These are phyloP conservation scores for Triticum urartu DNA, from an alignment of 176 grass and related monocot genomes.

Conservation along the genomic window DNA sequence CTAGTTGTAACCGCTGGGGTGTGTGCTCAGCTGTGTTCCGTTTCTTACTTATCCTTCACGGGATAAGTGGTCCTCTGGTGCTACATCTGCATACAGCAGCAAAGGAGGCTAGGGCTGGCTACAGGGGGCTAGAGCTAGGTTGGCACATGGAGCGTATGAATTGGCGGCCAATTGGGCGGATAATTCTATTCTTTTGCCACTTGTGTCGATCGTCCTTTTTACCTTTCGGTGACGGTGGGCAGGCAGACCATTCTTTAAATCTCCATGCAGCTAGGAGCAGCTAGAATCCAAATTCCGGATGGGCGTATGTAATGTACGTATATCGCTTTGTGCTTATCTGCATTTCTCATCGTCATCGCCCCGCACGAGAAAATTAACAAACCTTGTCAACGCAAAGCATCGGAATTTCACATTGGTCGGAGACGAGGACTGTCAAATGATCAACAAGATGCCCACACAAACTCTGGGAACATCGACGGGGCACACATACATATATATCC, in stretches of 20 bases:
- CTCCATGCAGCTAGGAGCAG: not conserved
- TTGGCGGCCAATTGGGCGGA: slow-evolving; percentile 14
- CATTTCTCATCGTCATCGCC: not conserved
- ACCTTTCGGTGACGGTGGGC: not conserved
- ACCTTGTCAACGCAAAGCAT: not conserved
- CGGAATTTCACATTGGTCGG: too few species aligned
- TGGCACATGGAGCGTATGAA: not conserved
- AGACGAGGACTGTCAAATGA: too few species aligned
- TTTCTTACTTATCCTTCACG: slow-evolving; percentile 9
- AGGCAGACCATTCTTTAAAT: not conserved
- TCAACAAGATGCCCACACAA: not conserved
- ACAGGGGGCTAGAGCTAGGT: not conserved
- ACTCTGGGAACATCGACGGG: not conserved
- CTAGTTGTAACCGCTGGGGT: not conserved
- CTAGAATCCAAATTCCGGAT: not conserved
- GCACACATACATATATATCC: not conserved
- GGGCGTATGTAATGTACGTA: too few species aligned
- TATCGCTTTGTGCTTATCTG: not conserved
- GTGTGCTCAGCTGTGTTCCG: too few species aligned
- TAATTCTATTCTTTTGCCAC: slow-evolving; percentile 27
- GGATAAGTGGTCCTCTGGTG: slow-evolving; percentile 15
- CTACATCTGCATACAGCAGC: not conserved
- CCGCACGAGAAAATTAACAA: not conserved
- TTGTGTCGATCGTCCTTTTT: not conserved
- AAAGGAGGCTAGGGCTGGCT: not conserved